Base-by-base conservation (phyloP, 73 alveolate genomes). In the Stentor coeruleus region DNA sequence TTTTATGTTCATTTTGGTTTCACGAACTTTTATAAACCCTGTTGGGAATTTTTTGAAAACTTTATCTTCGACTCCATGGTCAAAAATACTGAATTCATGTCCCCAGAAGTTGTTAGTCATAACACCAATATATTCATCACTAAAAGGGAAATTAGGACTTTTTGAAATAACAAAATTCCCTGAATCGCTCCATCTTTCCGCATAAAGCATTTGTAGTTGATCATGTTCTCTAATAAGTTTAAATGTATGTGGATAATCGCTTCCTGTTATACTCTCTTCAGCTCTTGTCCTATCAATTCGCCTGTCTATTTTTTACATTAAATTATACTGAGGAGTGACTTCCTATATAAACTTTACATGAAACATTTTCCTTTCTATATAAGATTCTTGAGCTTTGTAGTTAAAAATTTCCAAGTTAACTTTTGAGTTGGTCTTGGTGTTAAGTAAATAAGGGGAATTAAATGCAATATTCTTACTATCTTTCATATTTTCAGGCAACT, bases 61-160 rank as follows among this genome's bases (percentile, higher is more conserved):
- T 33, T 75, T 75, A 36, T 39, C 83, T 75, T 39, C 58, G 26
- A 66, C 83, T 36, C 83, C 83, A 38, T 40, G 72, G 38, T 75
- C 83, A 38, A 36, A 75, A 38, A 37, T n/a, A 1, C 20, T 40
- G 38, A 75, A 75, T 6, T 39, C 83, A 66, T 37, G 26, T 14
- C 83, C 83, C 39, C 77, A 75, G 38, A 75, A 75, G 84, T 75
- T 75, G 72, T 37, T 37, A n/a, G 38, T 35, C 38, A 75, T 39
- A 14, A 37, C 3, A 20, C 83, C 83, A n/a, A 75, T 33, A 38
- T 39, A 75, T 40, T 75, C 72, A 2, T 75, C 72, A 1, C 81
- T 36, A 2, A 40, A 37, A 37, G 41, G 81, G 2, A 15, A 20
- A 38, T 20, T 26, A 37, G 0, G 74, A 0, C 35, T 14, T 39